Percentiles rank a stretch among this genome's conserved stretches.
phyloP scores from a whole-genome alignment of 768 basidiomycete genomes.

The Cyclocybe cylindracea region DNA sequence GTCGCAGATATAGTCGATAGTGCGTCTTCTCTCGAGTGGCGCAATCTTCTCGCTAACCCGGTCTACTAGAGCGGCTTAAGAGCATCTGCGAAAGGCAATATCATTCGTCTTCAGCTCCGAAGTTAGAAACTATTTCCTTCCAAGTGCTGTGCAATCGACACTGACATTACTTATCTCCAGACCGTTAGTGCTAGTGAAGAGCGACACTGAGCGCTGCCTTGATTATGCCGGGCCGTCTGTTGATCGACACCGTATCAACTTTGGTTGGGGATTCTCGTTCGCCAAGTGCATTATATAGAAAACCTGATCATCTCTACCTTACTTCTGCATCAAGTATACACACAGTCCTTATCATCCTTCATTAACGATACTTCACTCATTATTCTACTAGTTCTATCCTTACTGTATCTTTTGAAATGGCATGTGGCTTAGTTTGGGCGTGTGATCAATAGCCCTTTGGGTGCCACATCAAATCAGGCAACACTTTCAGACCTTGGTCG shows the following conservation, averaged over 20 bases:
- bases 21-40: slow-evolving; percentile 10
- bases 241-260: slow-evolving; percentile 25
- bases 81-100: too few relatives aligned
- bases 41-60: background rate
- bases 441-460: background rate
- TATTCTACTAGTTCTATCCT: background rate
- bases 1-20: slow-evolving; percentile 31
- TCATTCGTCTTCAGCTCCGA: background rate
- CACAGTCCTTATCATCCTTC: background rate
- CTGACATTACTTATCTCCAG: slow-evolving; percentile 6
- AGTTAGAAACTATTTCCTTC: background rate
- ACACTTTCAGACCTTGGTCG: slow-evolving; percentile 2
- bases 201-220: slow-evolving; percentile 22
- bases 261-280: slow-evolving; percentile 28
- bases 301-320: background rate
- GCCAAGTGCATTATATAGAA: slow-evolving; percentile 22
- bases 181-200: slow-evolving; percentile 15
- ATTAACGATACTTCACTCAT: background rate
- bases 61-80: too few relatives aligned
- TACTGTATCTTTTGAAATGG: background rate
- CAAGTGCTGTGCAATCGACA: too few relatives aligned
- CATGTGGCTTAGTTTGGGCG: background rate
- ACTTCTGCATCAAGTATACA: slow-evolving; percentile 1
- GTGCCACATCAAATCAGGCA: slow-evolving; percentile 2
- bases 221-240: slow-evolving; percentile 14